Percentiles rank a stretch among this genome's conserved stretches.
Evolutionary conservation across 164 flowering plant species (phyloP).

Genomic region (Tinospora cordifolia): DNA sequence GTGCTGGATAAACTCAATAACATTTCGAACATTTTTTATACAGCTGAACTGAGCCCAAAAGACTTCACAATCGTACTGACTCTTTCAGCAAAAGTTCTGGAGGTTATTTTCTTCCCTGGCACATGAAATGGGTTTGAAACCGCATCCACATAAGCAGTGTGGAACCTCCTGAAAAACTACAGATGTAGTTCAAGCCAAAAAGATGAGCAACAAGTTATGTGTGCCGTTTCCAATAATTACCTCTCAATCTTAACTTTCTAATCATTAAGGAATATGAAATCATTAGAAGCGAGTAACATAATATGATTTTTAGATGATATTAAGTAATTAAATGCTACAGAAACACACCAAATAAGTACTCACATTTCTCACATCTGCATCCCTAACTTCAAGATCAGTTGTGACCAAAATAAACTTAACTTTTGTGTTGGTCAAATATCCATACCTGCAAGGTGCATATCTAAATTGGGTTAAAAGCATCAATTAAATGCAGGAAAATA

Average conservation of each 20-base stretch:
- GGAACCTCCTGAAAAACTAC: constrained; percentile 92
- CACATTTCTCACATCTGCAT: constrained; percentile 94
- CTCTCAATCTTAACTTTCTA: neutral
- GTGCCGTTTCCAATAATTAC: neutral
- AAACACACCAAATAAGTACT: constrained; percentile 20
- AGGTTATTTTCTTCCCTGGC: constrained; percentile 92
- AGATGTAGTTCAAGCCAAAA: constrained; percentile 2
- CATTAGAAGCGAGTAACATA: neutral
- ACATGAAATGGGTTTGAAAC: constrained; percentile 97
- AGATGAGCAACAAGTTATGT: neutral
- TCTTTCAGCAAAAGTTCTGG: constrained; percentile 70
- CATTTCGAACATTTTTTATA: neutral
- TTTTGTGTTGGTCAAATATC: constrained; percentile 92
- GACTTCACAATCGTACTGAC: constrained; percentile 84
- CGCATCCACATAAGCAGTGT: constrained; percentile 92
- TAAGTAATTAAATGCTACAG: neutral
- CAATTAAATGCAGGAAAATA: neutral
- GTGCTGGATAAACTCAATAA: neutral
- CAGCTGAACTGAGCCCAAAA: constrained; percentile 50
- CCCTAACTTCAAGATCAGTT: constrained; percentile 84
- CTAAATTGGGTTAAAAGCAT: constrained; percentile 4
- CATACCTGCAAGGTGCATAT: constrained; percentile 51
- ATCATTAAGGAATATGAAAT: neutral
- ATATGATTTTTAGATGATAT: neutral
- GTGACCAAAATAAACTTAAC: constrained; percentile 93